A percentile compares a stretch with the other conserved stretches of the same genome.
Conservation (phyloP, 768 basidiomycete genomes). For the Phlegmacium glaucopus region DNA sequence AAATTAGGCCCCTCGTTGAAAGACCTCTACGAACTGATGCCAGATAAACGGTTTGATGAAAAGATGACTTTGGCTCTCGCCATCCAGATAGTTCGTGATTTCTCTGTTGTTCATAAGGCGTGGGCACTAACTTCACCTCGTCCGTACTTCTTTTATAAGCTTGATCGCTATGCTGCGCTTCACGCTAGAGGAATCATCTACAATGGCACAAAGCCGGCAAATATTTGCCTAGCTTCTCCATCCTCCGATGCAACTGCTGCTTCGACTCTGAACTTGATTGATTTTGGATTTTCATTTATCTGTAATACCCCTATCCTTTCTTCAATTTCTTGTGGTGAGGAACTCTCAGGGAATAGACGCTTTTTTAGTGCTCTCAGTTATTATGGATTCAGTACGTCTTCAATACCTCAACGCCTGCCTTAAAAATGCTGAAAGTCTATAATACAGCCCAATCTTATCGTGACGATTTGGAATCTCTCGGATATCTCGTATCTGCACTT, state of each 20-base stretch:
- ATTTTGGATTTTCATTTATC: slow-evolving; percentile 25
- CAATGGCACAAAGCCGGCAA: slow-evolving; percentile 30
- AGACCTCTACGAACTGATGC: slow-evolving; percentile 14
- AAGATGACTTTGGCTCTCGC: slow-evolving; percentile 24
- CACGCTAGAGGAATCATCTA: slow-evolving; percentile 25
- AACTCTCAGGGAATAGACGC: slow-evolving; percentile 24
- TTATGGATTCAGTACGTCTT: slow-evolving; percentile 26
- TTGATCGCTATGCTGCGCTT: slow-evolving; percentile 23
- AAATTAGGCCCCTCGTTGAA: slow-evolving; percentile 26
- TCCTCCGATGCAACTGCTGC: not conserved
- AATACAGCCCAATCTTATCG: slow-evolving; percentile 28
- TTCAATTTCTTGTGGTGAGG: too few relatives aligned
- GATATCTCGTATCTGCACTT: slow-evolving; percentile 31
- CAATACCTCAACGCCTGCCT: not conserved
- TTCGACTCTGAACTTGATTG: slow-evolving; percentile 20
- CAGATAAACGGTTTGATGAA: slow-evolving; percentile 12
- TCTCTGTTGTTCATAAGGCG: not conserved
- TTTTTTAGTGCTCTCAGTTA: slow-evolving; percentile 30
- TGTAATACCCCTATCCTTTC: too few relatives aligned
- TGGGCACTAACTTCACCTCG: too few relatives aligned
- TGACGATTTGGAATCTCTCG: slow-evolving; percentile 35
- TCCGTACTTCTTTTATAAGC: slow-evolving; percentile 7
- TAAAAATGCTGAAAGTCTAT: not conserved
- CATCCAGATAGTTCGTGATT: slow-evolving; percentile 24
- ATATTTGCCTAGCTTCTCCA: slow-evolving; percentile 24